phyloP scores from a whole-genome alignment of 805 yeast genomes.

The Millerozyma miso region DNA sequence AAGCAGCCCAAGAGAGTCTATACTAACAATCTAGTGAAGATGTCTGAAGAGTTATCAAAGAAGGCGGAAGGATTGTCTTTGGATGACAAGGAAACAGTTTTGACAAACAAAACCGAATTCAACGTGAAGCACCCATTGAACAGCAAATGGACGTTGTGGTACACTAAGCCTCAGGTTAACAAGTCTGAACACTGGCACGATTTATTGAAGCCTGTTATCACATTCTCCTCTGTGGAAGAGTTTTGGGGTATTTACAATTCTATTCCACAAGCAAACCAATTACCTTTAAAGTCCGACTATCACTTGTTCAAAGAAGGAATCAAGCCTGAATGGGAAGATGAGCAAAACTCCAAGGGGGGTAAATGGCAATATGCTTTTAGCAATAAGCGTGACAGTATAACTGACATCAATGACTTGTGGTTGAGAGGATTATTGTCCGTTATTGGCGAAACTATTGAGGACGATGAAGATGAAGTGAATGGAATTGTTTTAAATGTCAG shows the following conservation, averaged over 20 bases:
- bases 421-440: conserved; percentile 81
- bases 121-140: conserved; percentile 84
- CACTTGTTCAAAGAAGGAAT: conserved; percentile 91
- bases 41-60: conserved; percentile 44
- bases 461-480: conserved; percentile 77
- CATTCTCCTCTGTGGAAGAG: conserved; percentile 93
- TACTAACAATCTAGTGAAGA: conserved; percentile 12
- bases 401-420: conserved; percentile 86
- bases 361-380: conserved; percentile 75
- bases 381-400: conserved; percentile 55
- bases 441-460: conserved; percentile 93
- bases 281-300: conserved; percentile 90
- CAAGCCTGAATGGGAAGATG: conserved; percentile 99
- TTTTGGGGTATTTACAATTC: conserved; percentile 98
- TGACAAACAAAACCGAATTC: conserved; percentile 59
- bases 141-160: conserved; percentile 95
- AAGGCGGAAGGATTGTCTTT: conserved; percentile 43
- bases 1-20: not conserved
- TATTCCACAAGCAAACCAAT: conserved; percentile 84
- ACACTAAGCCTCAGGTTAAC: conserved; percentile 86
- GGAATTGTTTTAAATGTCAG: conserved; percentile 92
- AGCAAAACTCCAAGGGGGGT: conserved; percentile 83
- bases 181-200: conserved; percentile 86
- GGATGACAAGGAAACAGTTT: conserved; percentile 45
- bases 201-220: conserved; percentile 85